Conservation (phyloP, 2,329 filamentous ascomycete species). For the Xylaria sp. region DNA sequence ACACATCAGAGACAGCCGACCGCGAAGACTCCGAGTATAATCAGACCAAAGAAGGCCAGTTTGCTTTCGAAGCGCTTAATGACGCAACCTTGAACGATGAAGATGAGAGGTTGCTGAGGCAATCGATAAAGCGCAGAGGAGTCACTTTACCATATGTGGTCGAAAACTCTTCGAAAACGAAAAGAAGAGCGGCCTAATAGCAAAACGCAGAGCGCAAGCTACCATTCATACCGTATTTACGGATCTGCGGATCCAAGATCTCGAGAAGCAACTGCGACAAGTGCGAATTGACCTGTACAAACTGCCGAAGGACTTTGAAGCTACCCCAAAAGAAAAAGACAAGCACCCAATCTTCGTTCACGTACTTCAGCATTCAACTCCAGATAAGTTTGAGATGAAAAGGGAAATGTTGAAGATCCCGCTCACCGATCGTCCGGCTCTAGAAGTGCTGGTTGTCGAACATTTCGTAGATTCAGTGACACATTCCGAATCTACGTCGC, state of each 20-base stretch:
- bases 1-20: no score
- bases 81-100: slow-evolving; percentile 12
- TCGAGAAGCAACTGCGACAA: slow-evolving; percentile 7
- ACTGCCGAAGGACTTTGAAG: slow-evolving; percentile 1
- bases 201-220: slow-evolving; percentile 7
- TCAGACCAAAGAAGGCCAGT: neutral
- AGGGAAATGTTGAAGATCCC: neutral
- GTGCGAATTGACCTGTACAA: slow-evolving; percentile 12
- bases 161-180: neutral
- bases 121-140: neutral
- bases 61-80: neutral
- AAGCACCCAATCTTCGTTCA: slow-evolving; percentile 1
- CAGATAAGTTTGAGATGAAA: neutral
- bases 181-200: neutral
- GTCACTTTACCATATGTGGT: neutral
- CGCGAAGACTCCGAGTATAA: no score
- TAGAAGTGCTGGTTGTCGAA: slow-evolving; percentile 7
- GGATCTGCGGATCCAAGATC: slow-evolving; percentile 11
- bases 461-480: neutral
- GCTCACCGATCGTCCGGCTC: neutral
- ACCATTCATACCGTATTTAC: slow-evolving; percentile 9
- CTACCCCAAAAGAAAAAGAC: neutral
- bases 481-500: neutral
- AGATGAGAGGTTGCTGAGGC: slow-evolving; percentile 5
- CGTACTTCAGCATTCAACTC: neutral